Evolutionary conservation across 2,329 filamentous ascomycete species (phyloP).

Genomic region (Hypoxylon sp.): DNA sequence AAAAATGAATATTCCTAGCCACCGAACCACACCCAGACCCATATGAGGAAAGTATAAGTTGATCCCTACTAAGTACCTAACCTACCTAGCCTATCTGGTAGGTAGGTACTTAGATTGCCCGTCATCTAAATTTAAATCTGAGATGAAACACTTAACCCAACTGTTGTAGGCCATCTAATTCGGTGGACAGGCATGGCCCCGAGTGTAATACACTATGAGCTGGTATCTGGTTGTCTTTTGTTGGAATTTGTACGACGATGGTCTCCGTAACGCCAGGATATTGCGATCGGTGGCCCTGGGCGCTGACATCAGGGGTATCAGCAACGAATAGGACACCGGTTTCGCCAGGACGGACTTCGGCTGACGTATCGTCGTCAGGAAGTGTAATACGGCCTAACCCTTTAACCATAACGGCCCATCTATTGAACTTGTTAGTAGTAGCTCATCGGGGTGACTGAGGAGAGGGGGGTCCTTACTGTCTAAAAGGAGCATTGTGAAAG

Average conservation of each 20-base stretch:
- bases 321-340: constrained; percentile 60
- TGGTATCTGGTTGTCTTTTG: constrained; percentile 54
- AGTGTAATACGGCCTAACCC: constrained; percentile 61
- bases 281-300: constrained; percentile 58
- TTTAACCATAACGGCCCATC: constrained; percentile 57
- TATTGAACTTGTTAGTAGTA: constrained; percentile 31
- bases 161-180: constrained; percentile 42
- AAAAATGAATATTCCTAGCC: background rate
- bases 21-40: background rate
- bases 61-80: background rate
- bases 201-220: constrained; percentile 58
- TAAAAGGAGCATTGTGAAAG: constrained; percentile 59
- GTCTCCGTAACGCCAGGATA: constrained; percentile 60
- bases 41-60: background rate
- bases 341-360: constrained; percentile 57
- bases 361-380: constrained; percentile 54
- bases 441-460: background rate
- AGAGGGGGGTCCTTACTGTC: constrained; percentile 56
- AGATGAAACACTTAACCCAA: constrained; percentile 17
- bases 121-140: background rate
- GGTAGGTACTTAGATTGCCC: background rate
- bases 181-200: constrained; percentile 55
- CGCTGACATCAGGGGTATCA: constrained; percentile 59
- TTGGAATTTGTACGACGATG: constrained; percentile 57
- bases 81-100: too few relatives aligned